phyloP scores from a whole-genome alignment of 441 rosid genomes.

The Isatis lusitanica region DNA sequence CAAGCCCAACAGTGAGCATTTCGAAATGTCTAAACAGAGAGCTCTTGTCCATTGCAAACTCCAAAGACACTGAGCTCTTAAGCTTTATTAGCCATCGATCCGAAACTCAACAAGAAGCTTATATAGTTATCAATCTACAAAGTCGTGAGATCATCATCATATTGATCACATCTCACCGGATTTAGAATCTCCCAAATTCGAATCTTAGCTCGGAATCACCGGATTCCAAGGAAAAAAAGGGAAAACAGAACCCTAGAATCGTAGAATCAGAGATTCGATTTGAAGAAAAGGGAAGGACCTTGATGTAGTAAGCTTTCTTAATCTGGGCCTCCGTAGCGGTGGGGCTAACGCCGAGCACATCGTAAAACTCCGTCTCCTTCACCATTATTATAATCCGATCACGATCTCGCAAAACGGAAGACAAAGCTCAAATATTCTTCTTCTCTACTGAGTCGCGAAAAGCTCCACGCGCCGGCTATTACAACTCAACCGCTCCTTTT shows the following conservation, averaged over 20 bases:
- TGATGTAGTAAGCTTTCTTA: constrained; percentile 94
- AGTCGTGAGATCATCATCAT: not conserved
- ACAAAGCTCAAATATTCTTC: not conserved
- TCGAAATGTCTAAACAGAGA: not conserved
- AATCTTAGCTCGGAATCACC: not conserved
- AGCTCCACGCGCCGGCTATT: constrained; percentile 30
- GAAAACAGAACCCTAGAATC: not conserved
- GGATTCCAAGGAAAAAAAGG: not conserved
- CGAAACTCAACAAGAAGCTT: not conserved
- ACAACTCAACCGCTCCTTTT: constrained; percentile 30
- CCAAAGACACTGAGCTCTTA: constrained; percentile 13
- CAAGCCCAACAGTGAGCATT: constrained; percentile 8
- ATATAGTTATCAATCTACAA: not conserved
- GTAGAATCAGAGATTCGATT: constrained; percentile 6
- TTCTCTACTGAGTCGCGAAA: not conserved
- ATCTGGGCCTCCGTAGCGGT: constrained; percentile 91
- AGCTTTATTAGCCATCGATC: not conserved
- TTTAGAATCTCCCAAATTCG: not conserved
- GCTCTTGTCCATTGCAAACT: not conserved
- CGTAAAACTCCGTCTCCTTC: constrained; percentile 93
- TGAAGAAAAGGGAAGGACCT: constrained; percentile 43
- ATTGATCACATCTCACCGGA: not conserved
- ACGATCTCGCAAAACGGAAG: constrained; percentile 19
- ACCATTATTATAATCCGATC: constrained; percentile 58
- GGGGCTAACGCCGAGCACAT: constrained; percentile 91